Base-by-base conservation (phyloP, 768 basidiomycete genomes). In the Dacryopinax primogenitus region DNA sequence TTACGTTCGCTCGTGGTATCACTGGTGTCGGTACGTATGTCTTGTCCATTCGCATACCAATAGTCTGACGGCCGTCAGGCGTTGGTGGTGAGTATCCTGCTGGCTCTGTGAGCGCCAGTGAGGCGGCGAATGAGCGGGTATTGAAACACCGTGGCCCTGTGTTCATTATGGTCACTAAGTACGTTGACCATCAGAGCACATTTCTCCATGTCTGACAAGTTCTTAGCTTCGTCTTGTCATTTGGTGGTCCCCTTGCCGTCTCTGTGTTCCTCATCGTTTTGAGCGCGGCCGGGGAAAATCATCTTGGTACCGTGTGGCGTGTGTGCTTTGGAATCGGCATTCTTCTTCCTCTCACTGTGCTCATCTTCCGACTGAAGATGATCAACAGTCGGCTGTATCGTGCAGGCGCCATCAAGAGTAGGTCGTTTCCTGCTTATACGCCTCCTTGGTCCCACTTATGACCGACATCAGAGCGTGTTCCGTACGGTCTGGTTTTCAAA, bases 61-160 rank as follows among this genome's bases (percentile, higher is more conserved):
- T 9, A 64, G 18, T 23, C 33, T 64, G 7, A 15, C 30, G n/a
- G 18, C 63, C 39, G 21, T 64, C 85, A 80, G 87, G 87, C 66
- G 86, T 87, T 13, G 86, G 86, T 35, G 87, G 87, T 28, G 87
- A 89, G 75, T 89, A 90, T 73, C 87, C 87, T 0, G 85, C 85
- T 4, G 86, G 84, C 4, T 85, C 84, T 0, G 84, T 85, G 0
- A 81, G 81, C 41, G 86, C 87, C 3, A 82, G 81, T 33, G 87
- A 89, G 73, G 82, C 86, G 33, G 85, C 87, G 18, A 88, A 89
- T 70, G 86, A 89, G 73, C 83, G 81, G 69, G 82, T 82, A 74
- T 64, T 81, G 32, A 77, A 79, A 68, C 73, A 78, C 63, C 81
- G 87, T 36, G 88, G 88, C 0, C 84, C 85, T 68, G 82, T 85